Base-by-base conservation (phyloP, 2,329 filamentous ascomycete species). In the Apiospora sp. region DNA sequence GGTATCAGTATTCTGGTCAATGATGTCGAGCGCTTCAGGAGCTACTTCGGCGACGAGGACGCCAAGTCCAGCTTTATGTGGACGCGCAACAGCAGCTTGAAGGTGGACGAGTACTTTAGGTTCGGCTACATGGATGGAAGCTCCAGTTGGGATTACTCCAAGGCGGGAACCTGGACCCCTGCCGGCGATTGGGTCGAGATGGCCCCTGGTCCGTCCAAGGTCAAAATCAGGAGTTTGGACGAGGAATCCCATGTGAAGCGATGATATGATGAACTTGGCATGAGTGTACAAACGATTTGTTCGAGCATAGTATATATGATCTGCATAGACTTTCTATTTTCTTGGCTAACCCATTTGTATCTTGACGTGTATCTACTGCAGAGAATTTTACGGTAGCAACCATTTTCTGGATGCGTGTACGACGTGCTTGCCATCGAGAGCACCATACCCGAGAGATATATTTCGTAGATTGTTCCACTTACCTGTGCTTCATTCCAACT, bases 1-100 rank as follows among this genome's bases (percentile, higher is more conserved):
- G 94, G 94, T 16, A 88, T 97, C 73, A 94, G 92, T 79, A 88
- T 96, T 22, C 84, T 97, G 0, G 93, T 97, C 75, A 96, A 97
- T 78, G 94, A 97, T 76, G 94, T 97, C 0, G 94, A 97, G 82
- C 86, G 93, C 27, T 95, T 92, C 80, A 85, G 92, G n/a, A 89
- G 89, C 7, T 96, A 92, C 81, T 92, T 92, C 74, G 88, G 87
- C 67, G 88, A 91, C 68, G 86, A 84, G 54, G 85, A 86, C 51
- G 82, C 83, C 41, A 78, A 84, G 27, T 79, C 82, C 19, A 72
- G 71, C 46, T 93, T 93, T 75, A 87, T 87, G 0, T 94, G 92
- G 91, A 83, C 82, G 0, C 85, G 90, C 73, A 85, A 88, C 48
- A 81, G 78, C 30, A 82, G 76, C 8, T 73, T 85, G 16, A 80